Evolutionary conservation across 306 rosid genomes (phyloP).

Genomic region (Glycyrrhiza uralensis): DNA sequence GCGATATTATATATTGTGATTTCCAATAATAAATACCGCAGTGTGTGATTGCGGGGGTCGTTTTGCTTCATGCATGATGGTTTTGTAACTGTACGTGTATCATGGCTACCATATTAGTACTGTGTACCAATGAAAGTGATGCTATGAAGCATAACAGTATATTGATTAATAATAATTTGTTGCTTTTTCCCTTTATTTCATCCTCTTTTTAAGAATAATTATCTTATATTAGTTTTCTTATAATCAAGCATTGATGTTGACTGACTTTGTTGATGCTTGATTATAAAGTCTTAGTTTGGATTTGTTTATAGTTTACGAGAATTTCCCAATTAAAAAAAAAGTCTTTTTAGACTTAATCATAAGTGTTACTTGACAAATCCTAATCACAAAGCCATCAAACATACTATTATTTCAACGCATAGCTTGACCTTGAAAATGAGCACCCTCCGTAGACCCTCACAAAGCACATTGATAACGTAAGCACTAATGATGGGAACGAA

Average conservation of each 20-base stretch:
- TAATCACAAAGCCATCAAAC: neutral
- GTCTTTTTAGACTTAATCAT: no score
- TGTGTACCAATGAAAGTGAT: neutral
- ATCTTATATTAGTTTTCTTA: neutral
- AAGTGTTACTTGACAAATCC: neutral
- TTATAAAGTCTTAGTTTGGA: no score
- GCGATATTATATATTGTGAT: neutral
- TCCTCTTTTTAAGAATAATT: neutral
- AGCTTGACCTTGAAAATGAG: neutral
- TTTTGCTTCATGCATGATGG: slow-evolving; percentile 23
- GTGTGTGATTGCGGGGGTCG: slow-evolving; percentile 14
- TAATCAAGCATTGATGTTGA: neutral
- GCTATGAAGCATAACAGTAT: neutral
- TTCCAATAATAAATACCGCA: slow-evolving; percentile 41
- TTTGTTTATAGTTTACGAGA: no score
- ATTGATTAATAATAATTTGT: slow-evolving; percentile 7
- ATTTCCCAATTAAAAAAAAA: no score
- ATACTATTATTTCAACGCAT: neutral
- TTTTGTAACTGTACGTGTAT: neutral
- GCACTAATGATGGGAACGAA: neutral
- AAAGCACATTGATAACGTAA: neutral
- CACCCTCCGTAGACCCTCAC: no score
- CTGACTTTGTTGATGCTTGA: no score
- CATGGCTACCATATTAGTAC: neutral
- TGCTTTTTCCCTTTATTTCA: neutral